These are phyloP conservation scores for Stephania cephalantha DNA, from an alignment of 164 flowering plant species.

Conservation along the genomic window DNA sequence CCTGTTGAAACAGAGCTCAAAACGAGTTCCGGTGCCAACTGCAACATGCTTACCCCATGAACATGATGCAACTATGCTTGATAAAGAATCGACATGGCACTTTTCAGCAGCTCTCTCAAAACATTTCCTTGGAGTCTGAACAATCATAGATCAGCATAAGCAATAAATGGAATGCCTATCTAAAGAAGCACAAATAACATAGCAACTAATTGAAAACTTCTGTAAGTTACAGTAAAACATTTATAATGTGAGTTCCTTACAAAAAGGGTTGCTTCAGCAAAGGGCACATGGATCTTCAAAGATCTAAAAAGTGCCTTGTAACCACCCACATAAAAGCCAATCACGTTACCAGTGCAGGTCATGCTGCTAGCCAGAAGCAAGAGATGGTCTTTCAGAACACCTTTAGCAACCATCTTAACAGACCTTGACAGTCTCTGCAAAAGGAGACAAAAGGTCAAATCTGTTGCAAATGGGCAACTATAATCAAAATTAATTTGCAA, in stretches of 20 bases:
- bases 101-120: slow-evolving; percentile 94
- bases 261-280: slow-evolving; percentile 82
- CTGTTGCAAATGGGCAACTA: neutral
- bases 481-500: neutral
- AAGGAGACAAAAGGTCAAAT: slow-evolving; percentile 5
- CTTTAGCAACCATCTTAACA: slow-evolving; percentile 75
- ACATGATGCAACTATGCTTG: slow-evolving; percentile 85
- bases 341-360: slow-evolving; percentile 72
- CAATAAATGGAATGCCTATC: neutral
- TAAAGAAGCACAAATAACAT: neutral
- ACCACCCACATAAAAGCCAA: slow-evolving; percentile 84
- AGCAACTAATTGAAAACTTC: neutral
- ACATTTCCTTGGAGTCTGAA: slow-evolving; percentile 75
- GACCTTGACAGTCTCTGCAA: slow-evolving; percentile 79
- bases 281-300: slow-evolving; percentile 73
- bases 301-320: slow-evolving; percentile 68
- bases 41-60: slow-evolving; percentile 93
- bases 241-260: slow-evolving; percentile 37
- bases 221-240: neutral
- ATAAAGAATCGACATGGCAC: slow-evolving; percentile 60
- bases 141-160: neutral
- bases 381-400: slow-evolving; percentile 82
- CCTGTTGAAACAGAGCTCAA: slow-evolving; percentile 67
- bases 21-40: slow-evolving; percentile 80
- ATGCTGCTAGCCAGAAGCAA: slow-evolving; percentile 74